Base-by-base conservation (phyloP, 768 basidiomycete species). In the Pleurotus tuoliensis region DNA sequence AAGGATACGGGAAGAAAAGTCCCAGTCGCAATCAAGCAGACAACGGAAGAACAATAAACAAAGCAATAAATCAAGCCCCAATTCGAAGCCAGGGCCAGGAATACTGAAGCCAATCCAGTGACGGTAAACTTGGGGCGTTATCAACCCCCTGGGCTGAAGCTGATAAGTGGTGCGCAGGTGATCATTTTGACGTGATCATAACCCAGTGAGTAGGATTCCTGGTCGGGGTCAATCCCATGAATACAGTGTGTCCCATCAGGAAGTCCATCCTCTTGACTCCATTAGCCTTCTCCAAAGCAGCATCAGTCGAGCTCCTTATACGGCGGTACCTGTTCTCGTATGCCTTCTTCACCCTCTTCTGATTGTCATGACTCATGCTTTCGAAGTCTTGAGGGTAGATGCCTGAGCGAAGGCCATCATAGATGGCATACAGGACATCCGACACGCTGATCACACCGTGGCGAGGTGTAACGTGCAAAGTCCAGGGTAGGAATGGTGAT, bases 251-350 rank as follows among this genome's bases (percentile, higher is more conserved):
- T 37, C 68, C 73, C 49, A 71, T 66, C 45, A 86, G 64, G 61
- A 82, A 84, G 66, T 86, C 84, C 0, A 86, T 73, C 50, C 80
- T 67, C 60, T 75, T 76, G 16, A 79, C 63, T 1, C 73, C 76
- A 62, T 72, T 74, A 5, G 58, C 60, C 48, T 65, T 62, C 65
- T 78, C 75, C 24, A 64, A 63, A 27, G 69, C 72, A 24, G 68
- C 69, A 1, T 56, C 64, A 38, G 63, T 62, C 1, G 66, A 56
- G 13, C 75, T 69, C 0, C 59, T 39, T 13, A 75, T 65, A 11
- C 68, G 65, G 34, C 66, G 64, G 58, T 71, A 79, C n/a, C 83
- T 73, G 3, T 56, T 57, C 43, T 68, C 67, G 62, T 75, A 86
- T 4, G 82, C 79, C 4, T 53, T 62, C 2, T 69, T 68, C n/a